These are phyloP conservation scores for Boletus rubescentipes DNA, from an alignment of 768 basidiomycete species.

Conservation along the genomic window DNA sequence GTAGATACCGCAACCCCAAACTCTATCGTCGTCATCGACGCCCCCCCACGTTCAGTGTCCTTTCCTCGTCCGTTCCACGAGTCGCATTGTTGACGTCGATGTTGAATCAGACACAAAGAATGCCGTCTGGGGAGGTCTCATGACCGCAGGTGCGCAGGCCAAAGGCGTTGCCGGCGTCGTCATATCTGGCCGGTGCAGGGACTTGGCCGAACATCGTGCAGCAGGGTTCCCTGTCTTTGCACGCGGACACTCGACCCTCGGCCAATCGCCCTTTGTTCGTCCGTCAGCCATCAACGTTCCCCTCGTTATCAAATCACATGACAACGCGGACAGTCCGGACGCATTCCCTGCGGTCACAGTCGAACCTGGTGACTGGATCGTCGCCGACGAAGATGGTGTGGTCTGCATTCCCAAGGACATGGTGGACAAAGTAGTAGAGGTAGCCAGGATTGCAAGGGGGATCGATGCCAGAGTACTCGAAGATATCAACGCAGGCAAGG, in stretches of 20 bases:
- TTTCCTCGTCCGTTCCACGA: conserved; percentile 8
- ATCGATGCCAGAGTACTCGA: conserved; percentile 70
- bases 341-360: conserved; percentile 57
- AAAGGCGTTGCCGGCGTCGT: conserved; percentile 72
- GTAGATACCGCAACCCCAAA: conserved; percentile 72
- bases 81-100: conserved; percentile 1
- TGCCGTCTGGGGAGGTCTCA: conserved; percentile 91
- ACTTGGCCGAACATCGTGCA: conserved; percentile 72
- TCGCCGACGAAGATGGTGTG: conserved; percentile 90
- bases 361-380: conserved; percentile 74
- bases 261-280: conserved; percentile 82
- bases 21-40: conserved; percentile 71
- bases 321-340: conserved; percentile 31
- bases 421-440: conserved; percentile 52
- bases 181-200: conserved; percentile 83
- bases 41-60: conserved; percentile 59
- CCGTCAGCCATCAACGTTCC: conserved; percentile 74
- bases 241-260: conserved; percentile 78
- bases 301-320: conserved; percentile 42
- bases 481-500: conserved; percentile 74
- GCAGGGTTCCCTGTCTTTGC: conserved; percentile 81
- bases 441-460: conserved; percentile 57
- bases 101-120: conserved; percentile 58
- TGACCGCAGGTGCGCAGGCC: conserved; percentile 82
- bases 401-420: conserved; percentile 69